Evolutionary conservation across 164 flowering plant genomes (phyloP).

Genomic region (Saururus chinensis): DNA sequence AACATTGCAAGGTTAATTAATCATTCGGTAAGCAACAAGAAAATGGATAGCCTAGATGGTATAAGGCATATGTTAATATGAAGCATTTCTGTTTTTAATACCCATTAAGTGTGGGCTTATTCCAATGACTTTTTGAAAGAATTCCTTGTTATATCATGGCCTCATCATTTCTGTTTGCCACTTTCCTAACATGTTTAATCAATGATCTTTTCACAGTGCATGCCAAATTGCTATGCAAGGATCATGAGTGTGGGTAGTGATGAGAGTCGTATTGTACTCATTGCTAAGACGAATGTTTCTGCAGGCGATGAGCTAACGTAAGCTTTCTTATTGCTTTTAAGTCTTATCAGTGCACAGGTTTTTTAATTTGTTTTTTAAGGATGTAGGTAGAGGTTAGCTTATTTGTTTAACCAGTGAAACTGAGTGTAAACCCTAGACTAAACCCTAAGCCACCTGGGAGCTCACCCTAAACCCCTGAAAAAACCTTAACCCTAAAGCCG

Average conservation of each 20-base stretch:
- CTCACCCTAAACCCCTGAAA: too few species aligned
- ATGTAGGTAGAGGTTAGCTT: too few species aligned
- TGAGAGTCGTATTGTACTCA: slow-evolving; percentile 78
- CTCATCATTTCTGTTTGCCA: neutral
- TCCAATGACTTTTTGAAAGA: neutral
- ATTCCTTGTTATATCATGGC: slow-evolving; percentile 1
- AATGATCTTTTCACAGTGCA: slow-evolving; percentile 48
- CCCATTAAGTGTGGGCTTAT: too few species aligned
- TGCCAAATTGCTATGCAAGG: slow-evolving; percentile 95
- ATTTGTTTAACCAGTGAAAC: too few species aligned
- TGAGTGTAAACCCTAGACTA: too few species aligned
- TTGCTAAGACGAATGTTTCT: slow-evolving; percentile 72
- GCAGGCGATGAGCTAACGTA: slow-evolving; percentile 97
- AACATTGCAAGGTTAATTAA: slow-evolving; percentile 91
- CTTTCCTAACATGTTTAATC: neutral
- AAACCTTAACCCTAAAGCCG: too few species aligned
- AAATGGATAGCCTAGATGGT: neutral
- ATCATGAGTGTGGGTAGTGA: slow-evolving; percentile 76
- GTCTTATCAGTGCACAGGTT: too few species aligned
- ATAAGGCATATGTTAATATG: neutral
- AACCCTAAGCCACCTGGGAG: too few species aligned
- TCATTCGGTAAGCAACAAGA: slow-evolving; percentile 61
- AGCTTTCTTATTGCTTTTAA: neutral
- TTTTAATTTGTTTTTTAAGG: too few species aligned
- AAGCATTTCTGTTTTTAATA: too few species aligned